Conservation (phyloP, 2,329 filamentous ascomycete genomes). For the Cryoendolithus antarcticus region DNA sequence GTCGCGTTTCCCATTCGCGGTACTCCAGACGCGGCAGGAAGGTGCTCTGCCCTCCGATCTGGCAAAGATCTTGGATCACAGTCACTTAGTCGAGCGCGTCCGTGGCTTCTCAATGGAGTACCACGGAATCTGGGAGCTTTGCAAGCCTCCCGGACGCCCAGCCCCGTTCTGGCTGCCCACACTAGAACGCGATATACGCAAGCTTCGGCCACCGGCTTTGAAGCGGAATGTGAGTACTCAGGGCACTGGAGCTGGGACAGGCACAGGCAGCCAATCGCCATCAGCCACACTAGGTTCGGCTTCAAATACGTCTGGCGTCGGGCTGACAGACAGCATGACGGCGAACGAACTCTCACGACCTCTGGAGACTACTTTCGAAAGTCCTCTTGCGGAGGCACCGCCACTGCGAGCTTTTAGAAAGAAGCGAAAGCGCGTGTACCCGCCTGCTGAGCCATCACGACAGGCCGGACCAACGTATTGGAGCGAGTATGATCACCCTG, state of each 20-base stretch:
- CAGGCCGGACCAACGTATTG: constrained; percentile 45
- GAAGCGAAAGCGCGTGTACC: constrained; percentile 26
- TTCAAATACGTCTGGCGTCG: constrained; percentile 27
- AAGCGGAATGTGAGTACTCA: constrained; percentile 12
- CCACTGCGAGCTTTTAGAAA: constrained; percentile 31
- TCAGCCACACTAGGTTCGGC: constrained; percentile 19
- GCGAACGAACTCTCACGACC: constrained; percentile 18
- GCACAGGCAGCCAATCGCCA: constrained; percentile 12
- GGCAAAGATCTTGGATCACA: constrained; percentile 32
- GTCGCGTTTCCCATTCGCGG: constrained; percentile 36
- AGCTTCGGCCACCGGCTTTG: constrained; percentile 32
- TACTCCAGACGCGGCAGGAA: constrained; percentile 40
- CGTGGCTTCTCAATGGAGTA: constrained; percentile 42
- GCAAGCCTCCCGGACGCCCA: constrained; percentile 31
- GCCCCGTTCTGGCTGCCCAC: constrained; percentile 37
- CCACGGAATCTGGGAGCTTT: constrained; percentile 39
- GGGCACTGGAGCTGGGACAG: constrained; percentile 9
- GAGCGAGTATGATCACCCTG: constrained; percentile 80
- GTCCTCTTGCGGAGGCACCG: constrained; percentile 26
- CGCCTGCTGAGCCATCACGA: constrained; percentile 11
- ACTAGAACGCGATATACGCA: constrained; percentile 40
- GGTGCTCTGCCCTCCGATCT: constrained; percentile 28
- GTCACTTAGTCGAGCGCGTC: constrained; percentile 40
- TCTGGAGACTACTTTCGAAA: constrained; percentile 14
- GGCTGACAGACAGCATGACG: constrained; percentile 20